Percentiles rank a stretch among this genome's conserved stretches.
These are phyloP conservation scores for Fusarium sp. DNA, from an alignment of 2,329 filamentous ascomycete species.

Conservation along the genomic window DNA sequence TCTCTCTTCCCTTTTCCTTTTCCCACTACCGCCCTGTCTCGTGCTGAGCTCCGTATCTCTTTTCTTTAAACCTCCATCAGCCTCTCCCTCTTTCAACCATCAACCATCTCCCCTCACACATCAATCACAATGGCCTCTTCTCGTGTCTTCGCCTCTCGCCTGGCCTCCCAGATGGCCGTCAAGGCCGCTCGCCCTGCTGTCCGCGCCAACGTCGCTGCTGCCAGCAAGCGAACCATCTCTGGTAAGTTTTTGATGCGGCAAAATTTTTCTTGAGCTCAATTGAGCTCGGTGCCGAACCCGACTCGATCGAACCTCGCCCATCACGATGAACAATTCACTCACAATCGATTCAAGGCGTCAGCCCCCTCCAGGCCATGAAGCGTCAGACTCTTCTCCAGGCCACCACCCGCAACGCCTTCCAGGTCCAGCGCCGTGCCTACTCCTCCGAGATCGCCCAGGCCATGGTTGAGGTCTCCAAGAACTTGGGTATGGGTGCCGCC, in stretches of 20 bases:
- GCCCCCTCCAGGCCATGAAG: conserved; percentile 79
- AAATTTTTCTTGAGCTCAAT: conserved; percentile 49
- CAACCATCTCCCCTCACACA: conserved; percentile 53
- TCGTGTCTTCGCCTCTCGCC: conserved; percentile 81
- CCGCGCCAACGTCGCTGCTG: conserved; percentile 70
- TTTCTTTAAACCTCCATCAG: conserved; percentile 51
- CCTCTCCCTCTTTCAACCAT: conserved; percentile 44
- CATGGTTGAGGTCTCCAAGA: conserved; percentile 91
- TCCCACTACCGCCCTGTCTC: conserved; percentile 51
- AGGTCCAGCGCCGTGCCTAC: conserved; percentile 78
- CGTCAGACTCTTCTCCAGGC: conserved; percentile 76
- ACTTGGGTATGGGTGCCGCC: conserved; percentile 88
- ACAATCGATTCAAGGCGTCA: conserved; percentile 59
- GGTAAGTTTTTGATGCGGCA: conserved; percentile 64
- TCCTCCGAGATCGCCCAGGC: conserved; percentile 89
- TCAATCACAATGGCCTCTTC: conserved; percentile 82
- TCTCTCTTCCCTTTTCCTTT: conserved; percentile 57
- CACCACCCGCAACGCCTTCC: conserved; percentile 73
- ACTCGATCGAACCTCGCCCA: conserved; percentile 48
- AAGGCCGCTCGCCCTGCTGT: conserved; percentile 83
- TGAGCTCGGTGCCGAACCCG: conserved; percentile 41
- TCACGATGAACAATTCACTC: conserved; percentile 48
- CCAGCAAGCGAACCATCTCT: conserved; percentile 80
- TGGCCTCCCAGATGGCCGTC: conserved; percentile 80
- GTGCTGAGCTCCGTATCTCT: conserved; percentile 50